Evolutionary conservation across 2,329 filamentous ascomycete species (phyloP).

Genomic region (Escovopsis sp.): DNA sequence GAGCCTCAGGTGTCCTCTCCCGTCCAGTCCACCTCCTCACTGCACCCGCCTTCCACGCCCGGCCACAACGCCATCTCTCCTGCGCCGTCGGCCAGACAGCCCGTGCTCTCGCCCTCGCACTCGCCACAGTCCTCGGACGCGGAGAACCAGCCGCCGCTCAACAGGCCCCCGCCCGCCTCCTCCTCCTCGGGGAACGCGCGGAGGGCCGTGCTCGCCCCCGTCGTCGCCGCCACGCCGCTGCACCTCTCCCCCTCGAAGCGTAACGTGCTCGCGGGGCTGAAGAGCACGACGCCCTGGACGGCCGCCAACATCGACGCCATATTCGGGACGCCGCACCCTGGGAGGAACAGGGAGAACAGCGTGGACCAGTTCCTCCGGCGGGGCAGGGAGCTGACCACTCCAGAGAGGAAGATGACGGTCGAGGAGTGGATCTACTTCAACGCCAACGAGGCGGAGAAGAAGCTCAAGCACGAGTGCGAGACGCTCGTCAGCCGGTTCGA

Average conservation of each 20-base stretch:
- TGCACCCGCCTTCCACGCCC: constrained; percentile 27
- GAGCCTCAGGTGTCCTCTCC: too few species aligned
- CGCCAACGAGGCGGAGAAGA: constrained; percentile 65
- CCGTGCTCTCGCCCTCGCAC: constrained; percentile 45
- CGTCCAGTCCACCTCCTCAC: too few species aligned
- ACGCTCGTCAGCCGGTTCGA: constrained; percentile 71
- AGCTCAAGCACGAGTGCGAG: constrained; percentile 69
- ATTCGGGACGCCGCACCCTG: constrained; percentile 33
- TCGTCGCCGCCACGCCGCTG: constrained; percentile 30
- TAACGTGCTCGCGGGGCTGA: constrained; percentile 39
- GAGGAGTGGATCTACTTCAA: constrained; percentile 85
- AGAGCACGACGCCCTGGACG: constrained; percentile 52
- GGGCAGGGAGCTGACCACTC: constrained; percentile 49
- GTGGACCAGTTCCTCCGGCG: constrained; percentile 35
- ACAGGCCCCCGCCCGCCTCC: constrained; percentile 39
- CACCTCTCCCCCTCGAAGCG: constrained; percentile 48
- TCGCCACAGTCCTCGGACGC: constrained; percentile 67
- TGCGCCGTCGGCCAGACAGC: constrained; percentile 34
- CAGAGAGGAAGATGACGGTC: constrained; percentile 81
- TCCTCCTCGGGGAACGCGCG: constrained; percentile 20
- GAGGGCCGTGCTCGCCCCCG: constrained; percentile 30
- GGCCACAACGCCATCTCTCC: constrained; percentile 23
- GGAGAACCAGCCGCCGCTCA: constrained; percentile 62
- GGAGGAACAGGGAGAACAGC: constrained; percentile 37
- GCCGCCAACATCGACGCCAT: constrained; percentile 63